phyloP scores from a whole-genome alignment of 1,139 yeast species.

The Wickerhamiella infanticola region DNA sequence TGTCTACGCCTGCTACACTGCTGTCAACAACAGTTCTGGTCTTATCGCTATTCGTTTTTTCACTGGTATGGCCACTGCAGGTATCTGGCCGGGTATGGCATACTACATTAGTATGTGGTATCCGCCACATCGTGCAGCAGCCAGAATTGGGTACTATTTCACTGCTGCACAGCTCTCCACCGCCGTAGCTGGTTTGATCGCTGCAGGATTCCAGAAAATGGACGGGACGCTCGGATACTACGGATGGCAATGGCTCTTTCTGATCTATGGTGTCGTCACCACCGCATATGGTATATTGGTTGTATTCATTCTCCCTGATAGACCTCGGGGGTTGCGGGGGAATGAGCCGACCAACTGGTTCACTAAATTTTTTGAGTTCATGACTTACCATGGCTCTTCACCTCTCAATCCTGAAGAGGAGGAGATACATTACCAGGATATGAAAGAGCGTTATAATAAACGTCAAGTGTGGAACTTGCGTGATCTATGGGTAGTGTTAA shows the following conservation, averaged over 20 bases:
- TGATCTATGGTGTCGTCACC: slow-evolving; percentile 64
- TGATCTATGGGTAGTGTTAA: slow-evolving; percentile 41
- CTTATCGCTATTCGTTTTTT: slow-evolving; percentile 58
- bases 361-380: background rate
- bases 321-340: slow-evolving; percentile 27
- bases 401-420: slow-evolving; percentile 40
- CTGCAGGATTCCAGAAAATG: slow-evolving; percentile 78
- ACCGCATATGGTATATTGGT: slow-evolving; percentile 47
- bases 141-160: slow-evolving; percentile 74
- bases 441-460: slow-evolving; percentile 34
- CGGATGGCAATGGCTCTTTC: slow-evolving; percentile 84
- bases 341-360: background rate
- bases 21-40: slow-evolving; percentile 39
- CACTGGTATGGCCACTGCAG: slow-evolving; percentile 73
- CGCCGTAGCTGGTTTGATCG: slow-evolving; percentile 69
- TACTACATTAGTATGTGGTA: slow-evolving; percentile 78
- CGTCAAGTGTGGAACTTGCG: slow-evolving; percentile 40
- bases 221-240: slow-evolving; percentile 53
- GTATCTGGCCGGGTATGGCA: slow-evolving; percentile 89
- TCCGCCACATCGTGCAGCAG: slow-evolving; percentile 62
- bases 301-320: slow-evolving; percentile 78
- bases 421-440: slow-evolving; percentile 46
- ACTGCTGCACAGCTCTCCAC: slow-evolving; percentile 86
- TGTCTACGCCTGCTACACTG: slow-evolving; percentile 58
- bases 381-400: slow-evolving; percentile 15